phyloP scores from a whole-genome alignment of 148 eudicot genomes.

The Cornus kousa region DNA sequence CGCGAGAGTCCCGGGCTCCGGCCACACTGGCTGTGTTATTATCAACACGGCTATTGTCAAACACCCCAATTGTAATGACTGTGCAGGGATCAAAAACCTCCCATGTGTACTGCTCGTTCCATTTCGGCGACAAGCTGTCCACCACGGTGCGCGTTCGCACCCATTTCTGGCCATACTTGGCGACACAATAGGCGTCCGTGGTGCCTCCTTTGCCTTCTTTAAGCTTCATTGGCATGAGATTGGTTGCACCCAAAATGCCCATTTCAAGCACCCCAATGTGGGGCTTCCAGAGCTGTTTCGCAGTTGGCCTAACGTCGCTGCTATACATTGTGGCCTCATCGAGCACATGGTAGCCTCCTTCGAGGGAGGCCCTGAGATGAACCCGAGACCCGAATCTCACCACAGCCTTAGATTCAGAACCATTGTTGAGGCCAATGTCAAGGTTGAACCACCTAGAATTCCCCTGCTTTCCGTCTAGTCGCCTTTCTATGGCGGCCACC shows the following conservation, averaged over 20 bases:
- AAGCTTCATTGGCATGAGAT: slow-evolving; percentile 78
- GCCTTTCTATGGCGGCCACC: slow-evolving; percentile 43
- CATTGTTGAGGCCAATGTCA: slow-evolving; percentile 41
- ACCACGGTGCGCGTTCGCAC: slow-evolving; percentile 80
- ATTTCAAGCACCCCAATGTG: slow-evolving; percentile 89
- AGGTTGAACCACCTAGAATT: slow-evolving; percentile 79
- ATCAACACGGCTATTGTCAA: slow-evolving; percentile 71
- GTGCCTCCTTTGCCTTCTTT: slow-evolving; percentile 75
- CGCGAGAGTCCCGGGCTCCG: slow-evolving; percentile 55
- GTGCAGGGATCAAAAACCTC: slow-evolving; percentile 98
- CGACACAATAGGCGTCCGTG: slow-evolving; percentile 86
- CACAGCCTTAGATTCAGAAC: slow-evolving; percentile 37
- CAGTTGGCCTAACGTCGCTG: slow-evolving; percentile 86
- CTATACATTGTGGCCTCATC: slow-evolving; percentile 90
- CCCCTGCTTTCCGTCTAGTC: slow-evolving; percentile 66
- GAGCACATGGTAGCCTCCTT: slow-evolving; percentile 91
- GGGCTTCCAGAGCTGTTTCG: slow-evolving; percentile 89
- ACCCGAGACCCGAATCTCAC: slow-evolving; percentile 65
- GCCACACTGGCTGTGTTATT: slow-evolving; percentile 30
- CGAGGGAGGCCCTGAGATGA: slow-evolving; percentile 68
- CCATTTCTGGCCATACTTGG: slow-evolving; percentile 95
- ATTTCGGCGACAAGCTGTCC: slow-evolving; percentile 71
- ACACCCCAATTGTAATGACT: slow-evolving; percentile 83
- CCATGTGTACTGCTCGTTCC: slow-evolving; percentile 99
- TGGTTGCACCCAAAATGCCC: slow-evolving; percentile 81